Evolutionary conservation across 148 eudicot species (phyloP), one percentile per base, ranked within the genome.

Genomic region (Rhododendron williamsianum): DNA sequence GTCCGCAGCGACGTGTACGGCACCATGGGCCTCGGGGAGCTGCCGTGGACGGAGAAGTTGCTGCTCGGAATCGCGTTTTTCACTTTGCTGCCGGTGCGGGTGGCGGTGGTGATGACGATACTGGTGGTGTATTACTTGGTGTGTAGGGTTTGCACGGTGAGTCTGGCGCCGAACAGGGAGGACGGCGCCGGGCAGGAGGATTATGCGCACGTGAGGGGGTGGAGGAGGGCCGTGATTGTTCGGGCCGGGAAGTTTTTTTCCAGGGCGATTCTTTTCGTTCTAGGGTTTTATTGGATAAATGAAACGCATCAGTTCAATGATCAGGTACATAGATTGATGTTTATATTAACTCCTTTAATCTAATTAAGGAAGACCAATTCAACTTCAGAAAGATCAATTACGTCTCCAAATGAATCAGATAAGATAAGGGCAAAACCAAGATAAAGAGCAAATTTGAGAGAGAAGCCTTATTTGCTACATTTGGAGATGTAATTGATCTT

Each of bases 251-350:
- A 91, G 88, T 90, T 96, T 82, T 81, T 94, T 38, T 90, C 99
- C 0, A 90, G 98, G 87, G 87, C 82, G 27, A 48, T 96, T 90
- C 86, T 96, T 77, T 95, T 96, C 76, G 91, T 92, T 13, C 83
- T 96, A 7, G 99, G 98, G 78, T 94, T 96, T 90, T 95, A 96
- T 86, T 91, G 98, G 95, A 92, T 96, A 83, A 63, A 76, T 0
- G 91, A 90, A 51, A 89, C 86, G 2, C 41, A 33, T 60, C 86
- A 80, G 73, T 76, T 86, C 67, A 77, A 60, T 25, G 27, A 69
- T 71, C 81, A 92, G 91, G 94, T 81, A 54, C 16, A 38, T n/a
- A 4, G 9, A 9, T 36, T 19, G 18, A 4, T 54, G 8, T 13
- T 56, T 7, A 38, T 0, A 79, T 27, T 27, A 15, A 27, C 23